These are phyloP conservation scores for Penicillium angulare DNA, from an alignment of 495 filamentous ascomycete species.

Conservation along the genomic window DNA sequence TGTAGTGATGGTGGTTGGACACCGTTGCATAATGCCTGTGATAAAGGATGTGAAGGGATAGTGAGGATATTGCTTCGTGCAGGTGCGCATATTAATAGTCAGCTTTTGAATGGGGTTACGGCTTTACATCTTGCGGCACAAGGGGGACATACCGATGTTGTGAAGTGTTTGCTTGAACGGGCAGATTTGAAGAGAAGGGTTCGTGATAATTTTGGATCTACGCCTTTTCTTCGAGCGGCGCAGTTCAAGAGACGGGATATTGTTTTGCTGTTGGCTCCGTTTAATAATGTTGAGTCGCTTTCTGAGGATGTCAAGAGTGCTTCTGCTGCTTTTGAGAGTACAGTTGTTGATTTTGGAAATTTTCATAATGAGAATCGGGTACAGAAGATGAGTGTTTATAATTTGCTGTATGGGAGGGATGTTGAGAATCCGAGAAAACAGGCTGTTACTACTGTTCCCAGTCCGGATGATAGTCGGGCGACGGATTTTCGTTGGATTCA, in stretches of 20 bases:
- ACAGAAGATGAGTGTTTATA: conserved; percentile 53
- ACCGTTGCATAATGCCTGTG: conserved; percentile 62
- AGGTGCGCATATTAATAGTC: conserved; percentile 55
- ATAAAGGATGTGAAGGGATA: conserved; percentile 51
- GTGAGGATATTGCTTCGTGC: conserved; percentile 48
- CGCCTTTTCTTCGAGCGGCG: conserved; percentile 57
- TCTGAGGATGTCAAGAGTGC: conserved; percentile 55
- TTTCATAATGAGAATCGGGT: conserved; percentile 62
- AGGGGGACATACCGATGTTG: conserved; percentile 56
- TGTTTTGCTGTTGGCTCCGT: conserved; percentile 55
- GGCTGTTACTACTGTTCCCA: conserved; percentile 51
- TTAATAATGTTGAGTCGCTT: conserved; percentile 50
- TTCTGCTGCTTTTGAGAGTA: conserved; percentile 61
- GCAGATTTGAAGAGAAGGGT: conserved; percentile 45
- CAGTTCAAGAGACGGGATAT: conserved; percentile 58
- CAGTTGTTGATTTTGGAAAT: conserved; percentile 67
- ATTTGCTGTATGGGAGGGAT: conserved; percentile 63
- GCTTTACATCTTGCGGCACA: conserved; percentile 62
- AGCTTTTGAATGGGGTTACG: conserved; percentile 58
- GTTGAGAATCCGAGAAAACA: conserved; percentile 48
- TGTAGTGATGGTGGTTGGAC: conserved; percentile 63
- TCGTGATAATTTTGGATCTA: conserved; percentile 62
- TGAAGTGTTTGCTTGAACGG: conserved; percentile 50
- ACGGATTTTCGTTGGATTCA: conserved; percentile 71
- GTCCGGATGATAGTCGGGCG: conserved; percentile 50